Evolutionary conservation across 345 rosid species (phyloP), one percentile per base, ranked within the genome.

Genomic region (thale cress (Arabidopsis thaliana)): DNA sequence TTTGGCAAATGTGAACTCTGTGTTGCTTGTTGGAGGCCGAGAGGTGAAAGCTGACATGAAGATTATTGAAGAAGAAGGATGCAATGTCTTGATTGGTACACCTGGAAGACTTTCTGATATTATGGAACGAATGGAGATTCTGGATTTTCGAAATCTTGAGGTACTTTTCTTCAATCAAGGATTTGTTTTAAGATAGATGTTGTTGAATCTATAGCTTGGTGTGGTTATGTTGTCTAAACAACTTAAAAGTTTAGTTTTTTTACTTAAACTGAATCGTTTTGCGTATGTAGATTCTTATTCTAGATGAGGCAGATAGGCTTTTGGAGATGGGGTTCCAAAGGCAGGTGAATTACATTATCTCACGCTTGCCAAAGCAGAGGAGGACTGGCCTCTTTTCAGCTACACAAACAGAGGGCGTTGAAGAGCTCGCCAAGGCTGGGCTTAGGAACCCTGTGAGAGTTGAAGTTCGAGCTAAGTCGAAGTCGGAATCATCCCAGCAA

Each of bases 321-420:
- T 85, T 92, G 79, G 96, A 90, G 78, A 92, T 90, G 91, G 99
- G 98, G 41, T 95, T 95, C 78, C 89, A 88, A 80, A 92, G 87
- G 85, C 98, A 89, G 85, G 80, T 95, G 59, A 84, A 70, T 82
- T 78, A 82, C 51, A 83, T 95, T 42, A 83, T 92, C 65, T 88
- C 97, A 72, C 91, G 87, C 60, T 86, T 92, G 71, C 99, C 98
- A 7, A 95, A 90, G 84, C 97, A 88, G 59, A 86, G 98, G 2
- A 86, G 99, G 83, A 95, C 99, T 75, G 94, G 99, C 36, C 94
- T 92, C 65, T 95, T 95, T 78, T 95, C 98, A 30, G 99, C 99
- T 60, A 95, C 98, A 64, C 99, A 95, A 76, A 92, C 98, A 14
- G 93, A 92, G 79, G 98, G 91, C 1, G 98, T 95, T 67, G 87